phyloP scores from a whole-genome alignment of 177 flowering plant genomes.

The Vitis hybrid region DNA sequence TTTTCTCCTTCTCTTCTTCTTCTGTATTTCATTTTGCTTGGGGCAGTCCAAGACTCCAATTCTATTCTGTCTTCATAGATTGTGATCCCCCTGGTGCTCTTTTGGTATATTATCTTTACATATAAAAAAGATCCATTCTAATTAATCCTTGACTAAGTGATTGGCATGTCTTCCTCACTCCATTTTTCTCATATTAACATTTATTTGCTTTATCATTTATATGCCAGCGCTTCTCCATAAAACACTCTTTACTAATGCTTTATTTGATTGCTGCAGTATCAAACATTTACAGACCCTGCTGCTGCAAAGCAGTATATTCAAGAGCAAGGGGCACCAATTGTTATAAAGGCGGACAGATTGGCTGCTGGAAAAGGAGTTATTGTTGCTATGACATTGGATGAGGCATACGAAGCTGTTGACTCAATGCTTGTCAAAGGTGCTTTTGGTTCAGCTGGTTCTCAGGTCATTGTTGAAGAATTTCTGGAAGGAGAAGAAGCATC shows the following conservation, averaged over 20 bases:
- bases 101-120: too few relatives aligned
- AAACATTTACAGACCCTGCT: constrained; percentile 69
- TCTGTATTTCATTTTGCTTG: too few relatives aligned
- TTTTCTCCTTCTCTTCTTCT: too few relatives aligned
- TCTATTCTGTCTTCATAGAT: too few relatives aligned
- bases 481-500: constrained; percentile 98
- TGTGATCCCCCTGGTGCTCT: too few relatives aligned
- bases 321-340: constrained; percentile 91
- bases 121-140: too few relatives aligned
- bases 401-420: constrained; percentile 88
- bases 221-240: neutral
- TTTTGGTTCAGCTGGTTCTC: constrained; percentile 87
- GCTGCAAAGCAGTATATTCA: constrained; percentile 80
- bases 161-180: too few relatives aligned
- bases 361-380: constrained; percentile 98
- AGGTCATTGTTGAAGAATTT: constrained; percentile 83
- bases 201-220: neutral
- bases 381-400: constrained; percentile 87
- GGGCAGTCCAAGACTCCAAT: too few relatives aligned
- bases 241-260: constrained; percentile 1
- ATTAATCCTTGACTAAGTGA: too few relatives aligned
- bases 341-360: constrained; percentile 90
- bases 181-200: neutral
- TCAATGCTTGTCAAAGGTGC: constrained; percentile 75
- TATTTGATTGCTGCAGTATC: constrained; percentile 63